phyloP scores from a whole-genome alignment of 768 basidiomycete species.

The Xerocomellus dryophilus region DNA sequence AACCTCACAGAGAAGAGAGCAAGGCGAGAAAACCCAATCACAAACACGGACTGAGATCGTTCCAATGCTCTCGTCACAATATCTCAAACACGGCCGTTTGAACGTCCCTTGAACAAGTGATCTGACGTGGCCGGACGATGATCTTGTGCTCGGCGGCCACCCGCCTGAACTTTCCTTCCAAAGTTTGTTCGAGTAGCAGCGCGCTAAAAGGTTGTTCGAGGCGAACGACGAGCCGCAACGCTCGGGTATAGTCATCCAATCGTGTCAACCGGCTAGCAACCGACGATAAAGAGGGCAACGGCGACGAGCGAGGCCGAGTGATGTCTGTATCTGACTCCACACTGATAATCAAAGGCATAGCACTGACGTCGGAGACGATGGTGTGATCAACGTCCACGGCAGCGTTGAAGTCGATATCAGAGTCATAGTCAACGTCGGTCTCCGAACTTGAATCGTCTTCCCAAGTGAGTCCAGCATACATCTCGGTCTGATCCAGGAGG shows the following conservation, averaged over 20 bases:
- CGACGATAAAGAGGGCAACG: background rate
- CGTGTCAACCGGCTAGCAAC: background rate
- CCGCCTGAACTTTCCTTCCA: constrained; percentile 19
- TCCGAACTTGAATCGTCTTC: constrained; percentile 10
- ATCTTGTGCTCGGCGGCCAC: constrained; percentile 13
- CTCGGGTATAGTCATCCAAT: constrained; percentile 7
- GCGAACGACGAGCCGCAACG: constrained; percentile 11
- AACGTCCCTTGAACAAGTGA: constrained; percentile 5
- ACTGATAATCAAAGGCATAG: background rate
- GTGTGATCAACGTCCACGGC: background rate
- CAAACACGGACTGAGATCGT: background rate
- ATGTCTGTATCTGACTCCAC: background rate
- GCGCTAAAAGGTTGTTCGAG: constrained; percentile 13
- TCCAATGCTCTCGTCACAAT: background rate
- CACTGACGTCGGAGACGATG: background rate
- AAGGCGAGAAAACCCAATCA: background rate
- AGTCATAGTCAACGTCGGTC: constrained; percentile 1
- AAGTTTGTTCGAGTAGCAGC: constrained; percentile 8
- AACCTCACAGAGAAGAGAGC: background rate
- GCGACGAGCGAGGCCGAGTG: background rate
- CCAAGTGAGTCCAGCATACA: background rate
- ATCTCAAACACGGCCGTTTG: constrained; percentile 9
- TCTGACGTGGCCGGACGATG: constrained; percentile 5
- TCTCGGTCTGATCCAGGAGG: background rate
- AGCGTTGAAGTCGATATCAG: constrained; percentile 6